Base-by-base conservation (phyloP, 345 rosid species). In the Adansonia digitata region DNA sequence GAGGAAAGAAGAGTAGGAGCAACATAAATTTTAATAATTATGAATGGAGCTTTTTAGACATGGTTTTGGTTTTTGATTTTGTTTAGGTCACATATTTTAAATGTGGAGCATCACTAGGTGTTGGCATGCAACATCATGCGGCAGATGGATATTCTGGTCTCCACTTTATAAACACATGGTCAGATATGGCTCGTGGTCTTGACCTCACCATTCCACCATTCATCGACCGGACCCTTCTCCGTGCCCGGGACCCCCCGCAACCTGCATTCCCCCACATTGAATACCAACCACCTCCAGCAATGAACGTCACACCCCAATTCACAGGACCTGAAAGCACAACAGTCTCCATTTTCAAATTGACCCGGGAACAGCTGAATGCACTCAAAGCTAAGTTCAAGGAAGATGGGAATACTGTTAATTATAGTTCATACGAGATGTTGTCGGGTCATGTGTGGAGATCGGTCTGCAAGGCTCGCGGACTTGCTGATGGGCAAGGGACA, bases 61-160 rank as follows among this genome's bases (percentile, higher is more conserved):
- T 31, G 35, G 1, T 57, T 37, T 53, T 48, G 43, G 73, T 56
- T 74, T n/a, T 27, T 66, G 35, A 20, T 65, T 43, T 2, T 71
- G 15, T 59, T 53, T 81, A 94, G 98, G 87, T 94, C 48, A 94
- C 98, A 26, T 79, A 80, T 79, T 91, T 94, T 79, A 94, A 92
- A 82, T 94, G 98, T 39, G 97, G 98, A 75, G 94, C 80, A 46
- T 92, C 98, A n/a, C 94, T 94, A 61, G 98, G 98, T 0, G 98
- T 92, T 42, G 98, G 98, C 20, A 92, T 94, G 97, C 97, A 94
- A 74, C 98, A 94, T 80, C 93, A 92, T 76, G 94, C 69, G 1
- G 98, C 98, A 1, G 98, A 94, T 80, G 98, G 98, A 43, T 92
- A 84, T 83, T 94, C 98, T 40, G 97, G 97, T 68, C 95, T 94